Base-by-base conservation (phyloP, 164 flowering plant species). In the Stephania cephalantha region DNA sequence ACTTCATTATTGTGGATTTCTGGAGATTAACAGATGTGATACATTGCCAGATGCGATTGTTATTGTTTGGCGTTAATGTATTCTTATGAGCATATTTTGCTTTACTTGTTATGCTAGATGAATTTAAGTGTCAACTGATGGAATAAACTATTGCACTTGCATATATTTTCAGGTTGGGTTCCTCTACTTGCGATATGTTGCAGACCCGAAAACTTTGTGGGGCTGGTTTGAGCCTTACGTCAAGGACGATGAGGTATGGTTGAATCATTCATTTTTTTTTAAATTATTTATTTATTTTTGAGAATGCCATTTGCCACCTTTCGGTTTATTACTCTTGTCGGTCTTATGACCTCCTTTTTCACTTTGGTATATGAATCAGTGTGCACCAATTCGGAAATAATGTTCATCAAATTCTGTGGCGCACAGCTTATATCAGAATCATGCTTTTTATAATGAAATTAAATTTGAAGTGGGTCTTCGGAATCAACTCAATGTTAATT, bases 191-290 rank as follows among this genome's bases (percentile, higher is more conserved):
- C 81, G 98, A 77, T 93, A 92, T 88, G 91, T 85, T 81, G 99
- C 85, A 46, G 99, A 95, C 79, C 95, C 99, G 55, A 93, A 95
- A 83, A 92, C 98, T 1, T 71, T 95, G 17, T 93, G 97, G 98
- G 82, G 83, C 72, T 92, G 98, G 98, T 93, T 78, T 80, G 97
- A 93, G 76, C 97, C 95, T 66, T 93, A 90, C 76, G 73, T 93
- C 44, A 89, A 86, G 79, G 98, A 95, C 83, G 97, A 91, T 0
- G 98, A 94, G 97, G 98, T 92, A 86, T 25, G 8, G 29, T 66
- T 68, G 7, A 6, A n/a, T 46, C 67, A 22, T 63, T 73, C 67
- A 20, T 35, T 13, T 71, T 35, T 69, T 11, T 9, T 69, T 1
- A 9, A 30, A 31, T 46, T 65, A 13, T 67, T 17, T 12, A 17